Percentiles rank a stretch among this genome's conserved stretches.
These are phyloP conservation scores for Trifolium fragiferum DNA, from an alignment of 306 rosid genomes.

Conservation along the genomic window DNA sequence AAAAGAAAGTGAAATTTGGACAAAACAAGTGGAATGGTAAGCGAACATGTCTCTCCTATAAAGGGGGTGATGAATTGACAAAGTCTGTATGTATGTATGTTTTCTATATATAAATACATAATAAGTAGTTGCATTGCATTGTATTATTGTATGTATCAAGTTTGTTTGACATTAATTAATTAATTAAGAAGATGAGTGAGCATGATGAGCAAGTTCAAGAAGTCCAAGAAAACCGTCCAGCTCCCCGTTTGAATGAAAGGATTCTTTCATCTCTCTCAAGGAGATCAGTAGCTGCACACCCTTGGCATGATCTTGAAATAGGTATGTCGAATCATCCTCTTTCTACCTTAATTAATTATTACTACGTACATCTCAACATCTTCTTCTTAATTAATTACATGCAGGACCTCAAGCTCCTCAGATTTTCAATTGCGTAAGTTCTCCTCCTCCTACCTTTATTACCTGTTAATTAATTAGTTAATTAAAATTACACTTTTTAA, in stretches of 20 bases:
- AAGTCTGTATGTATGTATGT: slow-evolving; percentile 22
- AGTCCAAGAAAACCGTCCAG: slow-evolving; percentile 41
- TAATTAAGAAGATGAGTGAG: slow-evolving; percentile 52
- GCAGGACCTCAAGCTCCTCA: slow-evolving; percentile 94
- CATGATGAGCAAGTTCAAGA: slow-evolving; percentile 33
- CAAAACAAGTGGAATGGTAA: slow-evolving; percentile 42
- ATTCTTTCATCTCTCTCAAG: slow-evolving; percentile 92
- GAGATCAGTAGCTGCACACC: slow-evolving; percentile 95
- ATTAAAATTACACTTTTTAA: not conserved
- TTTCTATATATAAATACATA: too few relatives aligned
- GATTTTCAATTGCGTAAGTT: slow-evolving; percentile 83
- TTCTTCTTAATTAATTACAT: too few relatives aligned
- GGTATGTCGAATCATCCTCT: too few relatives aligned
- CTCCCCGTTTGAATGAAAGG: slow-evolving; percentile 84
- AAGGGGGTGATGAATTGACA: slow-evolving; percentile 42
- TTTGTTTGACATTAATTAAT: too few relatives aligned
- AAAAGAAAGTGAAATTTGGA: slow-evolving; percentile 9
- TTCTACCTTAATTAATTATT: too few relatives aligned
- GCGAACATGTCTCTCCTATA: slow-evolving; percentile 34
- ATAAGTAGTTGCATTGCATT: too few relatives aligned
- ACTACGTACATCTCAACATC: too few relatives aligned
- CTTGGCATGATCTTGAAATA: slow-evolving; percentile 99
- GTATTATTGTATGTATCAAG: too few relatives aligned
- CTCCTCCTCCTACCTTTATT: not conserved
- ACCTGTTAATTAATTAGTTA: too few relatives aligned